Evolutionary conservation across 768 basidiomycete genomes (phyloP).

Genomic region (Russula griseocarnosa): DNA sequence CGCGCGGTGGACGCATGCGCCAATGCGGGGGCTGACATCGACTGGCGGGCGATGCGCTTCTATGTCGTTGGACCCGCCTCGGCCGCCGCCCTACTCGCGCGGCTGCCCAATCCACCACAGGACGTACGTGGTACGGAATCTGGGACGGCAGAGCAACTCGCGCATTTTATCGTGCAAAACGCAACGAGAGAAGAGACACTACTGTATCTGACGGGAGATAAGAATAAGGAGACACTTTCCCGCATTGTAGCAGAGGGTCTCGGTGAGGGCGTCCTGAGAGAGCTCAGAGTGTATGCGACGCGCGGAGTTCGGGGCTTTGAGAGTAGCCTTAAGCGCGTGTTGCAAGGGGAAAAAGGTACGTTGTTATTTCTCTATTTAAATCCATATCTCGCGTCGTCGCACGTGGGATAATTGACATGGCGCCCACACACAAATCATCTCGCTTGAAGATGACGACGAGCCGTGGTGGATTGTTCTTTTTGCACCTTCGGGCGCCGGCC

Average conservation of each 20-base stretch:
- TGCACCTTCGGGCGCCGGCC: slow-evolving; percentile 66
- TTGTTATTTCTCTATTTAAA: not conserved
- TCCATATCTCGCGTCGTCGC: not conserved
- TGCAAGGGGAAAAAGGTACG: slow-evolving; percentile 14
- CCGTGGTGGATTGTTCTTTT: slow-evolving; percentile 73
- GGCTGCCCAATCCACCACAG: slow-evolving; percentile 31
- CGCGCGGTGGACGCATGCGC: slow-evolving; percentile 73
- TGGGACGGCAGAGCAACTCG: slow-evolving; percentile 68
- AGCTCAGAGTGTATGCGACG: slow-evolving; percentile 70
- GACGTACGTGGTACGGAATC: slow-evolving; percentile 48
- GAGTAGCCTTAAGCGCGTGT: slow-evolving; percentile 37
- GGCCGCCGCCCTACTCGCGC: slow-evolving; percentile 39
- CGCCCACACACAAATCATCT: not conserved
- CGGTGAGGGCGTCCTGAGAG: slow-evolving; percentile 43
- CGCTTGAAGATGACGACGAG: slow-evolving; percentile 1
- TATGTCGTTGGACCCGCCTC: slow-evolving; percentile 76
- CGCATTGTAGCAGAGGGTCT: slow-evolving; percentile 41
- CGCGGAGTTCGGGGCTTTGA: slow-evolving; percentile 50
- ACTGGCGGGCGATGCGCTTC: slow-evolving; percentile 62
- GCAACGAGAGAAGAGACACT: slow-evolving; percentile 39
- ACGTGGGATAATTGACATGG: not conserved
- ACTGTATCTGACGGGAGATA: slow-evolving; percentile 83
- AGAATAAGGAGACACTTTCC: slow-evolving; percentile 68
- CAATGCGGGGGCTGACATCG: slow-evolving; percentile 16
- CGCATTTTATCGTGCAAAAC: slow-evolving; percentile 53